Evolutionary conservation across 495 filamentous ascomycete genomes (phyloP), one percentile per base, ranked within the genome.

Genomic region (Geoglossum glabrum): DNA sequence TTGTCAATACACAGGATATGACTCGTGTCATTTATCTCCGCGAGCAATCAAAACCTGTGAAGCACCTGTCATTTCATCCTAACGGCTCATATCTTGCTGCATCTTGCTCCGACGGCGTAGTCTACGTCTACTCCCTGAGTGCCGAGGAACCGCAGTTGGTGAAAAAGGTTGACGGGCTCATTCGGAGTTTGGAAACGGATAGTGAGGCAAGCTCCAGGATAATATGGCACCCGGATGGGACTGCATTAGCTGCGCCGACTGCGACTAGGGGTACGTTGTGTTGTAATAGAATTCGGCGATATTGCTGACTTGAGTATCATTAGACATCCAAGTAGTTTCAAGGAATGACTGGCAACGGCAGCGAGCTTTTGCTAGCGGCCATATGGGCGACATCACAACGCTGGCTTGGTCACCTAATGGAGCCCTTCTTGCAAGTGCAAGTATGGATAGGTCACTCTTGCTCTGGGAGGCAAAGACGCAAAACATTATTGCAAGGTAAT

Each of bases 321-420:
- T 31, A 65, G 89, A 96, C 61, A 82, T 97, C 23, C 82, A 90
- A 59, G 79, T 96, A 17, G 76, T 95, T 47, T 94, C 90, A 25
- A 77, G 78, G 57, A 76, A 78, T n/a, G 85, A 92, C 63, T 95
- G 90, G 83, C 84, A 86, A 65, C 82, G 80, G 57, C 87, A 96
- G 66, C 78, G 84, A 61, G 65, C 68, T 0, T 97, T 97, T 64
- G 64, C 79, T 7, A 78, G 78, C 26, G 88, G 85, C 0, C 93
- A 97, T 62, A 82, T 78, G 27, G 86, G 84, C 25, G 86, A 93
- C 62, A 82, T 98, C 60, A 95, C 88, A 0, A 83, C 90, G 13
- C 71, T 90, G 19, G 80, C 81, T 45, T 98, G 92, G 92, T 92
- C 90, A 15, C 89, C 89, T 1, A 98, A 97, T 68, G 92, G 92